These are phyloP conservation scores for Choiromyces venosus DNA, from an alignment of 495 filamentous ascomycete species.

Conservation along the genomic window DNA sequence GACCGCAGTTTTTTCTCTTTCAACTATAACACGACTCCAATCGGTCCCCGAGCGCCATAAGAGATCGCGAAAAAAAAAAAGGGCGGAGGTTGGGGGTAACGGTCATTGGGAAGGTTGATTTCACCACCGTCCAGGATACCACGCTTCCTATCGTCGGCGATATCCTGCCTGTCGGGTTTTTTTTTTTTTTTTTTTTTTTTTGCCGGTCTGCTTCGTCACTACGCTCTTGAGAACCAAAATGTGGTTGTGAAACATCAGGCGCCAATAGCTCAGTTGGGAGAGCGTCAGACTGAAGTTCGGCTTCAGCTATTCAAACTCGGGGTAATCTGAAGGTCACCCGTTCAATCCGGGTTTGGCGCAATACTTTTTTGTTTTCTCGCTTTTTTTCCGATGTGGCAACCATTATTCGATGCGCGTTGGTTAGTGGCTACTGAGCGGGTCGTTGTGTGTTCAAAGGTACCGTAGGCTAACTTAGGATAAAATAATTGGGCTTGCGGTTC, in stretches of 20 bases:
- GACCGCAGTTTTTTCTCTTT: neutral
- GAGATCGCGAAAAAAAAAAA: neutral
- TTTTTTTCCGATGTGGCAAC: neutral
- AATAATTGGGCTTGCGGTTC: neutral
- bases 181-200: neutral
- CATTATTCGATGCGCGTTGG: too few species aligned
- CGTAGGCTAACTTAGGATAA: neutral
- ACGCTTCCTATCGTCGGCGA: slow-evolving; percentile 3
- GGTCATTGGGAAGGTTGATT: neutral
- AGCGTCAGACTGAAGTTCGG: slow-evolving; percentile 8
- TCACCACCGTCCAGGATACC: too few species aligned
- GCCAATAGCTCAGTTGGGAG: slow-evolving; percentile 16
- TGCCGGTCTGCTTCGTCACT: neutral
- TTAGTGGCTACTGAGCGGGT: neutral
- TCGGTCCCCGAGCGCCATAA: neutral
- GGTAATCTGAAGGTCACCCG: slow-evolving; percentile 15
- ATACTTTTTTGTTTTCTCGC: neutral
- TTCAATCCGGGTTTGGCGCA: slow-evolving; percentile 15
- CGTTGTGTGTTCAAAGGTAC: neutral
- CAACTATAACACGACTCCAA: neutral
- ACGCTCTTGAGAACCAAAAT: neutral
- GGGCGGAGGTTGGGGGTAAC: neutral
- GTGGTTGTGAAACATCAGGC: neutral
- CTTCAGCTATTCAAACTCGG: slow-evolving; percentile 1
- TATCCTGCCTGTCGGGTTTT: slow-evolving; percentile 1